Percentiles rank a stretch among this genome's conserved stretches.
Evolutionary conservation across 2,329 filamentous ascomycete species (phyloP).

Genomic region (Dactylellina drechsleri): DNA sequence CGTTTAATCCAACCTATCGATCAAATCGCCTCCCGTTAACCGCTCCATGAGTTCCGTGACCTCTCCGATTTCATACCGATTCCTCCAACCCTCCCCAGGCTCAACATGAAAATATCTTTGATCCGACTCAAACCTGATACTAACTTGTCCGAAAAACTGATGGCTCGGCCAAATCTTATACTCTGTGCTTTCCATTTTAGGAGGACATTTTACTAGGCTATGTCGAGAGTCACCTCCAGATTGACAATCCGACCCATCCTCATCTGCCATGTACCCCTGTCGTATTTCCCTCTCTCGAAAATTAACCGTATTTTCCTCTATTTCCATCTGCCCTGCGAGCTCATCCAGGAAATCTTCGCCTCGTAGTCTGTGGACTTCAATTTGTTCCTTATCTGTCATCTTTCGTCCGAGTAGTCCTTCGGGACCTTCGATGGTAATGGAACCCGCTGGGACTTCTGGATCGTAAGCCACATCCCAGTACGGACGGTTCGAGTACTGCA

Average conservation of each 20-base stretch:
- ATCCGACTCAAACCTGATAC: slow-evolving; percentile 12
- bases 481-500: slow-evolving; percentile 12
- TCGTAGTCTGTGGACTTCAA: not conserved
- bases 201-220: not conserved
- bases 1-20: not conserved
- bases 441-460: slow-evolving; percentile 9
- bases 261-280: not conserved
- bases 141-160: slow-evolving; percentile 22
- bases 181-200: not conserved
- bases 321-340: not conserved
- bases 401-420: not conserved
- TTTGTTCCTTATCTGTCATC: slow-evolving; percentile 5
- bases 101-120: slow-evolving; percentile 20
- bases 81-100: slow-evolving; percentile 23
- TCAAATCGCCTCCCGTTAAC: slow-evolving; percentile 1
- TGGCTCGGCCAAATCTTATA: slow-evolving; percentile 27
- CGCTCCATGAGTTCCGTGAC: not conserved
- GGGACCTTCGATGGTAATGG: slow-evolving; percentile 14
- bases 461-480: slow-evolving; percentile 23
- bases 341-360: slow-evolving; percentile 15
- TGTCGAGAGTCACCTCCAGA: not conserved
- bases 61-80: slow-evolving; percentile 12
- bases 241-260: not conserved
- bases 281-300: no score
- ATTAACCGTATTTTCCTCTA: not conserved